Evolutionary conservation across 495 filamentous ascomycete species (phyloP).

Genomic region (Hypoxylon fuscum): DNA sequence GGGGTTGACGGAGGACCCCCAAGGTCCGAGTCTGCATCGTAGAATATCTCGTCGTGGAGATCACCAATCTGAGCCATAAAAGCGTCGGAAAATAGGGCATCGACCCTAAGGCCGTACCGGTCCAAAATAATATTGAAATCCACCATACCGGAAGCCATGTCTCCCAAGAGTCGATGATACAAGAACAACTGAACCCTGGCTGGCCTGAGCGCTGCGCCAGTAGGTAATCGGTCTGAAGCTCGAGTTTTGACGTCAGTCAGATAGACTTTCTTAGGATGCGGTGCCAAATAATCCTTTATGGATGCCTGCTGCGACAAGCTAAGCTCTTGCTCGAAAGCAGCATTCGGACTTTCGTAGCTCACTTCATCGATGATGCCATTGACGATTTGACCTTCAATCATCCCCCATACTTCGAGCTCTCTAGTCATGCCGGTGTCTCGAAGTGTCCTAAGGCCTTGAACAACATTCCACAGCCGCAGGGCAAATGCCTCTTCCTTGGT

Average conservation of each 20-base stretch:
- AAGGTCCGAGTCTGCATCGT: slow-evolving; percentile 45
- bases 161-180: slow-evolving; percentile 85
- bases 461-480: slow-evolving; percentile 88
- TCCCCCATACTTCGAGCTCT: slow-evolving; percentile 93
- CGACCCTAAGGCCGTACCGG: slow-evolving; percentile 72
- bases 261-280: slow-evolving; percentile 76
- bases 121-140: slow-evolving; percentile 71
- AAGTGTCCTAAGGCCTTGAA: slow-evolving; percentile 82
- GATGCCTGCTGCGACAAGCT: slow-evolving; percentile 43
- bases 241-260: slow-evolving; percentile 92
- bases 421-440: slow-evolving; percentile 82
- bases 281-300: slow-evolving; percentile 54
- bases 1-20: slow-evolving; percentile 12
- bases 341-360: slow-evolving; percentile 78
- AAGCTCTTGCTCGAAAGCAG: slow-evolving; percentile 67
- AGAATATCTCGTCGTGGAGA: slow-evolving; percentile 68
- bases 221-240: slow-evolving; percentile 66
- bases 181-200: slow-evolving; percentile 88
- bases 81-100: slow-evolving; percentile 73
- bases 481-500: slow-evolving; percentile 86
- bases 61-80: slow-evolving; percentile 82
- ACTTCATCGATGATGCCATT: slow-evolving; percentile 92
- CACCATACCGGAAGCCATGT: slow-evolving; percentile 75
- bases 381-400: slow-evolving; percentile 81
- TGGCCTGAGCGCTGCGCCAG: slow-evolving; percentile 72